Conservation (phyloP, 164 flowering plant species). For the Nelumbo lutea region DNA sequence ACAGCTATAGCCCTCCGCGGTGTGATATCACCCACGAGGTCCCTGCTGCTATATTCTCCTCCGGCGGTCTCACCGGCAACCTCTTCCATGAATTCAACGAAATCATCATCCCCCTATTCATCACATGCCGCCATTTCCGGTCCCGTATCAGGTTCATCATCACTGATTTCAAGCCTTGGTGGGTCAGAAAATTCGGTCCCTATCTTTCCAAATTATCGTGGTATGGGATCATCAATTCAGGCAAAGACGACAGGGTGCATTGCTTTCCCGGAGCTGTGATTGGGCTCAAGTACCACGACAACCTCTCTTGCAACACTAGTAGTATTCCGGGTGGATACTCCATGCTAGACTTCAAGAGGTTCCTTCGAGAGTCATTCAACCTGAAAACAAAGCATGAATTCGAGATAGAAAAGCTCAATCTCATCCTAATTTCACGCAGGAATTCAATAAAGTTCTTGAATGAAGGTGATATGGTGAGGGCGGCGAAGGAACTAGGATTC, state of each 20-base stretch:
- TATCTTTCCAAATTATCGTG: conserved; percentile 9
- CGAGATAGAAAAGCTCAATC: conserved; percentile 9
- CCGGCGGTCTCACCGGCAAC: conserved; percentile 10
- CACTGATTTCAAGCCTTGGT: conserved; percentile 3
- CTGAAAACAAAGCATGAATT: background rate
- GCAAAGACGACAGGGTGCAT: conserved; percentile 1
- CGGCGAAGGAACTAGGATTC: conserved; percentile 24
- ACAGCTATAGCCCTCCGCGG: background rate
- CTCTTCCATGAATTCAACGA: conserved; percentile 15
- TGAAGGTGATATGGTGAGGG: conserved; percentile 20
- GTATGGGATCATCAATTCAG: background rate
- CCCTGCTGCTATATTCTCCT: conserved; percentile 11
- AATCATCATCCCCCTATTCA: conserved; percentile 11
- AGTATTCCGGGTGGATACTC: conserved; percentile 10
- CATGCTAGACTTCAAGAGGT: conserved; percentile 11
- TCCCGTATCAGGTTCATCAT: conserved; percentile 5
- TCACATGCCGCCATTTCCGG: conserved; percentile 11
- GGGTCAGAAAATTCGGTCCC: conserved; percentile 1
- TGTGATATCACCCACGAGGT: conserved; percentile 4
- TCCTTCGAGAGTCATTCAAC: conserved; percentile 7
- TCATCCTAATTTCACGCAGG: conserved; percentile 22
- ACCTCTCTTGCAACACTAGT: conserved; percentile 3
- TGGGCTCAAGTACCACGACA: conserved; percentile 5
- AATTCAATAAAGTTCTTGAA: conserved; percentile 25
- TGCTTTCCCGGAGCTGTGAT: conserved; percentile 11